phyloP scores from a whole-genome alignment of 2,329 filamentous ascomycete genomes.

The Lecanicillium sp. region DNA sequence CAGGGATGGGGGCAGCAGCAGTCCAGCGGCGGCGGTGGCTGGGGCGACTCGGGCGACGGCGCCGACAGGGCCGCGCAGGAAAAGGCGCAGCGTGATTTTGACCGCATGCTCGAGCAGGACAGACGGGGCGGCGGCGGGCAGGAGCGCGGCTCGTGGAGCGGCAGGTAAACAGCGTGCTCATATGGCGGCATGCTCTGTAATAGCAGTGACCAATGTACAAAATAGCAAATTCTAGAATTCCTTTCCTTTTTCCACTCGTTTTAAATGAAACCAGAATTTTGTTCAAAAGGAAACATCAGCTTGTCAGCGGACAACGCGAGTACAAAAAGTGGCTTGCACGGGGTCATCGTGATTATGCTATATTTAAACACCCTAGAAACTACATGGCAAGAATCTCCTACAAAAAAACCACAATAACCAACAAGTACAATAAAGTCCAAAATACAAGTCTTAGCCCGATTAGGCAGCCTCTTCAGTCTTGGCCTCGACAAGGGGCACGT shows the following conservation, averaged over 20 bases:
- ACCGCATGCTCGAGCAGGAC: conserved; percentile 42
- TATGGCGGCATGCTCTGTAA: not conserved
- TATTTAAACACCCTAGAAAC: too few relatives aligned
- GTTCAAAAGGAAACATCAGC: too few relatives aligned
- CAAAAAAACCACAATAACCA: too few relatives aligned
- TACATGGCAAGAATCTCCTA: too few relatives aligned
- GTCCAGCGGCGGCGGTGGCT: conserved; percentile 13
- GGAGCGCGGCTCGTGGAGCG: conserved; percentile 22
- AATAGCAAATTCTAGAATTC: not conserved
- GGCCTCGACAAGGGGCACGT: conserved; percentile 1
- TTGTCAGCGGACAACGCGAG: too few relatives aligned
- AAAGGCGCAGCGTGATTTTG: conserved; percentile 46
- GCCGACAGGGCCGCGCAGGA: conserved; percentile 35
- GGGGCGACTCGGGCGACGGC: conserved; percentile 26
- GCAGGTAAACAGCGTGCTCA: conserved; percentile 14
- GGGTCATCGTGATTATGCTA: too few relatives aligned
- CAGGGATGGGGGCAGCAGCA: not conserved
- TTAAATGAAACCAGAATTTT: not conserved
- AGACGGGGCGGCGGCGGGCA: conserved; percentile 27
- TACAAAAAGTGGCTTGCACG: too few relatives aligned
- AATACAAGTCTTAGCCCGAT: not conserved
- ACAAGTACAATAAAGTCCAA: not conserved
- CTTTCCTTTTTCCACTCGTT: not conserved
- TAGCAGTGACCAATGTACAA: too few relatives aligned
- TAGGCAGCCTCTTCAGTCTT: not conserved